Evolutionary conservation across 768 basidiomycete genomes (phyloP), one percentile per base, ranked within the genome.

Genomic region (Russula virescens): DNA sequence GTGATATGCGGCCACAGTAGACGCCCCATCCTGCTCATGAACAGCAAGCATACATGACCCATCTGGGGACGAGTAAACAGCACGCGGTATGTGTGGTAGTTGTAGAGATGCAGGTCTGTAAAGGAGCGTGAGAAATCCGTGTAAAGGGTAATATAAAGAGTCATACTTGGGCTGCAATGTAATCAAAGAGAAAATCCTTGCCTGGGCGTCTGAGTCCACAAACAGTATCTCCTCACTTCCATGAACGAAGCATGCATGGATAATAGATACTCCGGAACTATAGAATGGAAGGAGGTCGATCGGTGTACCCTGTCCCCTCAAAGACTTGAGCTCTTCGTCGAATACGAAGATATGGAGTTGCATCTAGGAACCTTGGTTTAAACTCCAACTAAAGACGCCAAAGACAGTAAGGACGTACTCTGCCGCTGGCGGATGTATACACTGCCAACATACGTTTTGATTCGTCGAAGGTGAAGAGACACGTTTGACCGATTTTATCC

Each of bases 191-290:
- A 78, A 85, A 19, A 86, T 75, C 25, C 83, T 72, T 2, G 76
- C 80, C 10, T 75, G 75, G 1, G 72, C 72, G 1, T 63, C 66
- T 2, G 75, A 74, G 61, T 86, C 84, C 1, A 84, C 71, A 0
- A 86, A 68, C 0, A 83, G 63, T 5, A 86, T 58, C 53, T 86
- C 85, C 65, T 86, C 84, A 38, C 70, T 77, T 5, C 82, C 81
- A 47, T 72, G 71, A 1, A 83, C 73, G 64, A 85, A 83, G 35
- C 77, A 75, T 2, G 78, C 74, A 18, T 73, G 73, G 1, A 53
- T 60, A 21, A 85, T 74, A 4, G 53, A 52, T 0, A 66, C 26
- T 5, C 65, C 68, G 0, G 67, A 10, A 13, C 66, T 54, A 64
- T 82, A 83, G 79, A 83, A 85, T 0, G 65, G 56, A 5, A 58